Evolutionary conservation across 1,284 basidiomycete genomes (phyloP).

Genomic region (Ustilago shanxiensis): DNA sequence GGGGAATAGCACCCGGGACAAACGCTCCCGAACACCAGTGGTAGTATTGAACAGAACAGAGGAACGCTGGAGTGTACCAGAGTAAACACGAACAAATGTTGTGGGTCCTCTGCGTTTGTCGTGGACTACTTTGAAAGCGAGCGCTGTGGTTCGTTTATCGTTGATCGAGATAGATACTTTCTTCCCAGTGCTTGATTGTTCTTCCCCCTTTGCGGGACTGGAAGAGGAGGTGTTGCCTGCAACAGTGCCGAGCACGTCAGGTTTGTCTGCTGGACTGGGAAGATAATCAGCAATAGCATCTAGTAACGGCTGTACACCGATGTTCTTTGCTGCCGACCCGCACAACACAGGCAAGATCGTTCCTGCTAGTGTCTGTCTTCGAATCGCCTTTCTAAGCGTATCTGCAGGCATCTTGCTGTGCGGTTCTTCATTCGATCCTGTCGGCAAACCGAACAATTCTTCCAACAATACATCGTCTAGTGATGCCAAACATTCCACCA

Average conservation of each 20-base stretch:
- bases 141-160: conserved; percentile 48
- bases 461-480: conserved; percentile 84
- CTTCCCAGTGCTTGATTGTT: conserved; percentile 48
- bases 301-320: conserved; percentile 84
- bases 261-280: conserved; percentile 76
- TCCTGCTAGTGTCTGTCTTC: conserved; percentile 77
- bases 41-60: conserved; percentile 80
- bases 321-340: conserved; percentile 83
- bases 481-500: conserved; percentile 84
- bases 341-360: conserved; percentile 83
- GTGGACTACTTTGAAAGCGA: conserved; percentile 91
- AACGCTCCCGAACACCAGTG: conserved; percentile 79
- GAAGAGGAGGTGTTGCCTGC: conserved; percentile 1
- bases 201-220: conserved; percentile 1
- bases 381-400: conserved; percentile 74
- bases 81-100: conserved; percentile 90
- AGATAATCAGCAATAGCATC: conserved; percentile 84
- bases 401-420: conserved; percentile 74
- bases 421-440: conserved; percentile 74
- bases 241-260: conserved; percentile 28
- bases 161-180: conserved; percentile 47
- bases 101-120: conserved; percentile 87
- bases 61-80: conserved; percentile 77
- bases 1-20: conserved; percentile 82
- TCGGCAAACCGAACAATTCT: conserved; percentile 71